These are phyloP conservation scores for Penicillium verrucosum DNA, from an alignment of 2,329 filamentous ascomycete species.

Conservation along the genomic window DNA sequence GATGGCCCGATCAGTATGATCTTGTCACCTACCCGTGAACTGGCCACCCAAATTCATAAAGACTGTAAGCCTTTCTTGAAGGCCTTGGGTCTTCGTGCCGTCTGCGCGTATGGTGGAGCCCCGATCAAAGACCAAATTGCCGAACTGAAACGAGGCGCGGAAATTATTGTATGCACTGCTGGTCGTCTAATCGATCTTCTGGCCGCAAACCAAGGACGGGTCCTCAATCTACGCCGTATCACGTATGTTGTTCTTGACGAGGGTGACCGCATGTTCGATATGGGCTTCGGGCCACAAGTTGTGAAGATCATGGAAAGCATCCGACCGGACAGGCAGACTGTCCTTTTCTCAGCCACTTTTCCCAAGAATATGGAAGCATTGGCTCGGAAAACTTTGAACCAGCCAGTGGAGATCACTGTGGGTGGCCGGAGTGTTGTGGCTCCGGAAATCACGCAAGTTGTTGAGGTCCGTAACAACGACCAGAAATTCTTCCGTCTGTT, in stretches of 20 bases:
- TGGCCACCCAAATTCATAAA: slow-evolving; percentile 88
- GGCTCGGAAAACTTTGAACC: slow-evolving; percentile 80
- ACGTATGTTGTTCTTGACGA: slow-evolving; percentile 96
- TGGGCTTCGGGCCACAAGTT: slow-evolving; percentile 98
- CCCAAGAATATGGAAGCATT: slow-evolving; percentile 87
- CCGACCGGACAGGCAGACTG: slow-evolving; percentile 86
- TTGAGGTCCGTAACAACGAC: slow-evolving; percentile 79
- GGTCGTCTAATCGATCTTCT: slow-evolving; percentile 94
- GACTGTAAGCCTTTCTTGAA: slow-evolving; percentile 95
- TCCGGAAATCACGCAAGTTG: slow-evolving; percentile 79
- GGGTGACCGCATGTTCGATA: slow-evolving; percentile 98
- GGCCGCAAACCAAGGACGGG: slow-evolving; percentile 87
- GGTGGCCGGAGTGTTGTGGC: slow-evolving; percentile 73
- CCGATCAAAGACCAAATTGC: slow-evolving; percentile 98
- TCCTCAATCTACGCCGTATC: slow-evolving; percentile 83
- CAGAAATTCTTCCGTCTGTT: slow-evolving; percentile 81
- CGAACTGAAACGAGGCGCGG: slow-evolving; percentile 88
- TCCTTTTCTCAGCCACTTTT: slow-evolving; percentile 95
- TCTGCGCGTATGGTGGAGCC: slow-evolving; percentile 91
- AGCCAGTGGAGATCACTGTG: slow-evolving; percentile 86
- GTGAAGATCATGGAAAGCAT: slow-evolving; percentile 94
- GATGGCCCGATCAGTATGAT: slow-evolving; percentile 88
- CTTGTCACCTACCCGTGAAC: slow-evolving; percentile 89
- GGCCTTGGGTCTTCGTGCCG: slow-evolving; percentile 75
- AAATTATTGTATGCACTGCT: slow-evolving; percentile 92